phyloP scores from a whole-genome alignment of 306 rosid species.

The Dicorynia guianensis region DNA sequence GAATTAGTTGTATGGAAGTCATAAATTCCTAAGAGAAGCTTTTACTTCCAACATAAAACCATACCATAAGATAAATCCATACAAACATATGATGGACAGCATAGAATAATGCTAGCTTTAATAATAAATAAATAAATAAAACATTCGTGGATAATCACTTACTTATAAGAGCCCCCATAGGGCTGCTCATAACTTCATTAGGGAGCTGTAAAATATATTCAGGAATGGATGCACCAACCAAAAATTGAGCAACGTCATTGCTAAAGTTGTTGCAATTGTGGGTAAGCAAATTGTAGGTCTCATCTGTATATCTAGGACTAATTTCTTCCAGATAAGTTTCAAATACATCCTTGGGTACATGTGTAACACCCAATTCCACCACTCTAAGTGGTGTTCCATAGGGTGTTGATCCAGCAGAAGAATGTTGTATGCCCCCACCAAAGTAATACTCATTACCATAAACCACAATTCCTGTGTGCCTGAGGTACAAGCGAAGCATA shows the following conservation, averaged over 20 bases:
- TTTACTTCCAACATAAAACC: neutral
- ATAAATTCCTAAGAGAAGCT: neutral
- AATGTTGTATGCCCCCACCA: constrained; percentile 93
- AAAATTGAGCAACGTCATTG: constrained; percentile 91
- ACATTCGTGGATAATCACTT: constrained; percentile 41
- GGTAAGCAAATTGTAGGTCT: constrained; percentile 77
- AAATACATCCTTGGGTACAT: constrained; percentile 88
- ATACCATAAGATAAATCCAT: neutral
- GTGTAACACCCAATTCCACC: constrained; percentile 82
- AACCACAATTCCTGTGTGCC: constrained; percentile 97
- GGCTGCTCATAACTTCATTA: constrained; percentile 84
- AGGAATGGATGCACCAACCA: constrained; percentile 84
- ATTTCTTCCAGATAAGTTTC: constrained; percentile 90
- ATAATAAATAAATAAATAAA: neutral
- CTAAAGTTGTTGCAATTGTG: constrained; percentile 97
- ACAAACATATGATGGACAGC: neutral
- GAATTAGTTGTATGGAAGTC: neutral
- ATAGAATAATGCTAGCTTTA: neutral
- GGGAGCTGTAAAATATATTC: constrained; percentile 87
- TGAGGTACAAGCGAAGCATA: constrained; percentile 32
- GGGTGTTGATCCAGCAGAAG: constrained; percentile 72
- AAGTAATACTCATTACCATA: constrained; percentile 89
- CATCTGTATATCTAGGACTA: constrained; percentile 74
- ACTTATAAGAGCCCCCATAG: constrained; percentile 86
- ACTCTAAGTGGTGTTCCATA: constrained; percentile 85